Evolutionary conservation across 2,329 filamentous ascomycete species (phyloP).

Genomic region (Daldinia sp.): DNA sequence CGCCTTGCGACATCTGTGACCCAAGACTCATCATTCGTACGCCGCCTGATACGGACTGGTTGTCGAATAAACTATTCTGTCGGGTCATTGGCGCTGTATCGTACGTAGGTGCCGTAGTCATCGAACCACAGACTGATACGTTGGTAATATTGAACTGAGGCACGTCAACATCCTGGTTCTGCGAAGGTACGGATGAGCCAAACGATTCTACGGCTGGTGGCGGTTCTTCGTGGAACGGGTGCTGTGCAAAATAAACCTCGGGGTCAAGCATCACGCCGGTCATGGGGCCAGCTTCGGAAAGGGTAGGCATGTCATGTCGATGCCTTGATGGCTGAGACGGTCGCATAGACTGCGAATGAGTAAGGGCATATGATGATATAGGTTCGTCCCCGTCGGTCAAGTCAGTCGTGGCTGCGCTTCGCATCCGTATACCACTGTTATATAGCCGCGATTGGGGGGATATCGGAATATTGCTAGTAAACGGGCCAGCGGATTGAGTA

Average conservation of each 20-base stretch:
- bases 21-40: constrained; percentile 47
- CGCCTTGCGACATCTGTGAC: constrained; percentile 47
- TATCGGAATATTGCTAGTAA: constrained; percentile 49
- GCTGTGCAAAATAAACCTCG: constrained; percentile 49
- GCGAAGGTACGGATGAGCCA: constrained; percentile 27
- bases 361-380: constrained; percentile 40
- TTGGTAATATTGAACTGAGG: constrained; percentile 40
- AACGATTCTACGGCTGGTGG: constrained; percentile 23
- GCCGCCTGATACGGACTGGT: constrained; percentile 41
- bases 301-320: constrained; percentile 47
- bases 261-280: constrained; percentile 51
- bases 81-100: constrained; percentile 48
- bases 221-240: constrained; percentile 34
- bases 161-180: constrained; percentile 38
- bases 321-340: constrained; percentile 41
- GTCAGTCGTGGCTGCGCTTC: constrained; percentile 43
- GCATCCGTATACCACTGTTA: constrained; percentile 31
- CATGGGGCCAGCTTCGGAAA: constrained; percentile 47
- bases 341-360: constrained; percentile 39
- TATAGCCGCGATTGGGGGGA: constrained; percentile 47
- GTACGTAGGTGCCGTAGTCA: constrained; percentile 47
- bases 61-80: constrained; percentile 47
- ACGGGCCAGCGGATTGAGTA: constrained; percentile 51
- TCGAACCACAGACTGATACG: constrained; percentile 48
- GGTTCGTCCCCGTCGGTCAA: constrained; percentile 47